Conservation (phyloP, 352 stramenopile genomes). For the Pythium pyrilobum region DNA sequence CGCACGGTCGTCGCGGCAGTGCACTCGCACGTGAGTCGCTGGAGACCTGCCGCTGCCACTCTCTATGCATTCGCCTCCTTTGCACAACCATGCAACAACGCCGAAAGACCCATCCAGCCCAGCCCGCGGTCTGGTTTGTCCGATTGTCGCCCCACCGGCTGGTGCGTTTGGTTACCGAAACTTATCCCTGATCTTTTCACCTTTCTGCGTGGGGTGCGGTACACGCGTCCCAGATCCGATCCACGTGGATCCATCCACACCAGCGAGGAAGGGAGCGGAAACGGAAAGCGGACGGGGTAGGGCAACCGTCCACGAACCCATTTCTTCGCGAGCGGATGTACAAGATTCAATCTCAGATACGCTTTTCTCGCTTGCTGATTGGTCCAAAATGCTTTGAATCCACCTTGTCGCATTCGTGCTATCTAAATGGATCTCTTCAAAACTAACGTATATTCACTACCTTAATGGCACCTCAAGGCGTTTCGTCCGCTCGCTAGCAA, state of each 20-base stretch:
- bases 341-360: slow-evolving; percentile 21
- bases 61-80: not conserved
- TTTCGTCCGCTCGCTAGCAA: not conserved
- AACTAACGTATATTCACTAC: slow-evolving; percentile 1
- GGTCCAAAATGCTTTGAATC: not conserved
- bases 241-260: not conserved
- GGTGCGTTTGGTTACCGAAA: too few species aligned
- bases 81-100: not conserved
- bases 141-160: not conserved
- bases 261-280: too few species aligned
- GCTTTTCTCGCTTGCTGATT: slow-evolving; percentile 1
- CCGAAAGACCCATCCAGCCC: not conserved
- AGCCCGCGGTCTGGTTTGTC: slow-evolving; percentile 1
- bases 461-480: not conserved
- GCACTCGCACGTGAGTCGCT: not conserved
- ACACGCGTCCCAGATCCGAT: not conserved
- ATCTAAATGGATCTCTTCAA: not conserved
- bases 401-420: not conserved
- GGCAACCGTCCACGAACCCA: not conserved
- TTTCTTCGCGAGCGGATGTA: slow-evolving; percentile 4
- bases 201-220: not conserved
- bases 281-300: slow-evolving; percentile 3
- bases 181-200: not conserved
- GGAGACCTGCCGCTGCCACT: not conserved
- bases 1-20: not conserved